Evolutionary conservation across 129 eudicot genomes (phyloP).

Genomic region (Tanacetum coccineum): DNA sequence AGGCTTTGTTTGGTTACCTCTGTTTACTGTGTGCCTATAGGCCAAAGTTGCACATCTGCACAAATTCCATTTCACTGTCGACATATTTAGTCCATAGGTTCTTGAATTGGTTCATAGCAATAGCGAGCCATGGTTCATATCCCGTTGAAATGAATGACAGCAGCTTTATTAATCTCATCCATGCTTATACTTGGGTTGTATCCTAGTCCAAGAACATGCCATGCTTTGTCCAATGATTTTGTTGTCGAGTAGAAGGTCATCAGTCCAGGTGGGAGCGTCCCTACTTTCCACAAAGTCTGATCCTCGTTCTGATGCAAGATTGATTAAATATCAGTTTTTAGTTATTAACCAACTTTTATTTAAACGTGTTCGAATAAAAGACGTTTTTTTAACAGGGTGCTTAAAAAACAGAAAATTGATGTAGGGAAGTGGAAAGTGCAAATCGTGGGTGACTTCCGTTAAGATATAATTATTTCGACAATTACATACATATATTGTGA

Average conservation of each 20-base stretch:
- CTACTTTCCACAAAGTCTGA: constrained; percentile 57
- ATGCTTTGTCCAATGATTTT: constrained; percentile 75
- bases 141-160: constrained; percentile 85
- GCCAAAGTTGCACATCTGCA: constrained; percentile 97
- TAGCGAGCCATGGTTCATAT: constrained; percentile 98
- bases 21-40: constrained; percentile 44
- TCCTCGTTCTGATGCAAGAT: constrained; percentile 65
- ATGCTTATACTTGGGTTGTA: constrained; percentile 84
- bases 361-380: neutral
- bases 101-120: constrained; percentile 85
- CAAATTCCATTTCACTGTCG: constrained; percentile 75
- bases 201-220: constrained; percentile 95
- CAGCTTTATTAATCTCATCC: constrained; percentile 77
- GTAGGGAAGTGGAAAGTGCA: neutral
- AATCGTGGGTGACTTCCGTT: neutral
- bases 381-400: neutral
- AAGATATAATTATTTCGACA: neutral
- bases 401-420: neutral
- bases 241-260: constrained; percentile 67
- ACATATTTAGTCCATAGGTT: constrained; percentile 89
- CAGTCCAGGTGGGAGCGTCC: constrained; percentile 74
- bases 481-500: constrained; percentile 8
- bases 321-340: neutral
- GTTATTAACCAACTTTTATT: no score
- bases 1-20: constrained; percentile 16